A percentile compares a stretch with the other conserved stretches of the same genome.
phyloP scores from a whole-genome alignment of 139 green algal species.

The Mychonastes homosphaera region DNA sequence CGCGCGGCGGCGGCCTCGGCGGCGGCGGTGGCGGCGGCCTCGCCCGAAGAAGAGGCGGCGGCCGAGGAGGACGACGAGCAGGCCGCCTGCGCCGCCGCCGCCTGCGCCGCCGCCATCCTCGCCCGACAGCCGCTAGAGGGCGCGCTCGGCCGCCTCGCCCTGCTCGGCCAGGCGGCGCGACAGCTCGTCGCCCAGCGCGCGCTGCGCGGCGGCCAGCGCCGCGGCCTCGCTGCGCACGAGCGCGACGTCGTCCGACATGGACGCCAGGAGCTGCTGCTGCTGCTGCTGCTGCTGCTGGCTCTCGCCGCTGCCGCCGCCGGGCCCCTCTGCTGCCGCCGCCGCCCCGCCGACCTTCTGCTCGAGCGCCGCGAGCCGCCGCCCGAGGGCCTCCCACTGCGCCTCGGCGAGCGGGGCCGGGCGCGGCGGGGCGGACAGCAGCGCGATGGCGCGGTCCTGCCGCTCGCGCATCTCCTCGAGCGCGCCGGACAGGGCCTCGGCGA shows the following conservation, averaged over 20 bases:
- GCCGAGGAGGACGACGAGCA: neutral
- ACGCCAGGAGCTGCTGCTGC: too few species aligned
- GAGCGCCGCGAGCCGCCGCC: constrained; percentile 25
- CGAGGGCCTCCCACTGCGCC: constrained; percentile 42
- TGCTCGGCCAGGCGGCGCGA: constrained; percentile 3
- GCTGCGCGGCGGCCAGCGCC: neutral
- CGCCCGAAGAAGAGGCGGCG: too few species aligned
- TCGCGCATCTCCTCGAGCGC: constrained; percentile 1
- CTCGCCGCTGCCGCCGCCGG: neutral
- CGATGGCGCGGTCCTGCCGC: too few species aligned
- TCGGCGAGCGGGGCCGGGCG: constrained; percentile 15
- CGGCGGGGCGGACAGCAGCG: neutral
- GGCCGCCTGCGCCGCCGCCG: constrained; percentile 1
- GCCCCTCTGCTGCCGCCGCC: neutral
- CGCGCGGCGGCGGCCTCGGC: neutral
- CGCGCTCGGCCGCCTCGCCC: neutral
- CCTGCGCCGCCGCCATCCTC: neutral
- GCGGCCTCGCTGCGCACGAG: neutral
- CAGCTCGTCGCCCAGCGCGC: constrained; percentile 2
- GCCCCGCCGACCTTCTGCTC: constrained; percentile 1
- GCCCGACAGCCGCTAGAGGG: constrained; percentile 7
- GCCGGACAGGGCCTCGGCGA: constrained; percentile 1
- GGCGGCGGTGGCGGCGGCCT: too few species aligned
- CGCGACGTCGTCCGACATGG: neutral
- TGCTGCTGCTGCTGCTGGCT: constrained; percentile 9